Base-by-base conservation (phyloP, 345 rosid species). In the Xanthoceras sorbifolium region DNA sequence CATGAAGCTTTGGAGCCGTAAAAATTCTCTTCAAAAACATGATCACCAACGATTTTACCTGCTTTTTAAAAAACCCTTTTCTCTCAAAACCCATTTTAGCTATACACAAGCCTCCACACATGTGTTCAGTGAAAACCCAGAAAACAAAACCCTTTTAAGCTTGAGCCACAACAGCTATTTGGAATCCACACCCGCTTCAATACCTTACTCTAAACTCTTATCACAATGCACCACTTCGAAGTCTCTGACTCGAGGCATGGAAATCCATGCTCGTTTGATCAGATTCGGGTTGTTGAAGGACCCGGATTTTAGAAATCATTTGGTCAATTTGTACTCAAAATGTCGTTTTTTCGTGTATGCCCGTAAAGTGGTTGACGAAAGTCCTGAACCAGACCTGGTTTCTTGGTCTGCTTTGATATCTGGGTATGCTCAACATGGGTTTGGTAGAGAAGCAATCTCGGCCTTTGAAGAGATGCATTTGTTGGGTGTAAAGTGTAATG, bases 331-430 rank as follows among this genome's bases (percentile, higher is more conserved):
- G 6, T 87, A 86, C 28, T 80, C 85, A 0, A 84, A 87, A 73
- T 80, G 89, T 46, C 77, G 52, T 64, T 57, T 74, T 34, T 88
- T 90, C 46, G 64, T 76, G 18, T 81, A 82, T 72, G 91, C 91
- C 40, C 84, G 84, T 61, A 81, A 83, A 23, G 79, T 91, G 86
- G 68, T 91, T 73, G 90, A 89, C 31, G 80, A 65, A 89, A 84
- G 88, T 89, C 78, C 89, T 29, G 89, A 87, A 57, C 92, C 87
- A 17, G 86, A 86, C 71, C 60, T 87, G 72, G 84, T 87, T 73
- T 86, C 88, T 77, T 88, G 92, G 94, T 90, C 94, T 46, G 88
- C 94, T 69, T 77, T 90, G 84, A 81, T 90, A 74, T 88, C 94
- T 44, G 89, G 92, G 46, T 87, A 84, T 81, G 74, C 88, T 18